Conservation (phyloP, 2,329 filamentous ascomycete species). For the Ascochyta koolunga region DNA sequence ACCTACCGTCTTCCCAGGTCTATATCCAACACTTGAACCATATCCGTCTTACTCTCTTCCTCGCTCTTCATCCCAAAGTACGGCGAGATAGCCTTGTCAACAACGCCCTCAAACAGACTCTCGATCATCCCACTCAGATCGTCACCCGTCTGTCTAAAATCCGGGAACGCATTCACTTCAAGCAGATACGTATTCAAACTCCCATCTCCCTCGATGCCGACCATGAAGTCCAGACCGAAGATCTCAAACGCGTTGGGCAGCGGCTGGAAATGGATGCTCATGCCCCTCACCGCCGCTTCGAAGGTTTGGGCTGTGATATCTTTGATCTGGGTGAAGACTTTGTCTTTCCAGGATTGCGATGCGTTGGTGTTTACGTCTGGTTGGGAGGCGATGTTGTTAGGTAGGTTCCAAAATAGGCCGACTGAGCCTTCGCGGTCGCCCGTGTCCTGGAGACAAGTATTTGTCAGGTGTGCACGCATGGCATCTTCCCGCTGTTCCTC, state of each 20-base stretch:
- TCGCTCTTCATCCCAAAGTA: conserved; percentile 64
- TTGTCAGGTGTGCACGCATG: conserved; percentile 83
- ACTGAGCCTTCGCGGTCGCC: conserved; percentile 68
- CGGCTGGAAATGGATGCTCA: conserved; percentile 91
- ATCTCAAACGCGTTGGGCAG: conserved; percentile 88
- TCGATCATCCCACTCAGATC: conserved; percentile 74
- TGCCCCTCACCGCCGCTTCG: conserved; percentile 80
- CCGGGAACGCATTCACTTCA: conserved; percentile 95
- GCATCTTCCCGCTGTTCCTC: conserved; percentile 39
- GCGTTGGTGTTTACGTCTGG: conserved; percentile 23
- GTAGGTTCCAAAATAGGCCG: conserved; percentile 74
- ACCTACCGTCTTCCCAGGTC: conserved; percentile 51
- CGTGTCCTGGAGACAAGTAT: conserved; percentile 83
- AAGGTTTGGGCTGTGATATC: conserved; percentile 77
- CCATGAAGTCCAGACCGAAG: conserved; percentile 89
- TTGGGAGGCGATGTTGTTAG: conserved; percentile 35
- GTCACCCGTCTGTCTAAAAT: conserved; percentile 89
- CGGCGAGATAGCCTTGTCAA: conserved; percentile 68
- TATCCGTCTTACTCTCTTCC: conserved; percentile 25
- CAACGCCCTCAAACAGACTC: conserved; percentile 76
- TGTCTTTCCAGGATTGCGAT: conserved; percentile 56
- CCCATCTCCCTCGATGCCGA: conserved; percentile 58
- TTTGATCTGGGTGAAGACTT: conserved; percentile 78
- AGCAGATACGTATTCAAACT: conserved; percentile 70
- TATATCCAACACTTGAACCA: conserved; percentile 54